phyloP scores from a whole-genome alignment of 208 protist genomes.

The Zelonia costaricensis region DNA sequence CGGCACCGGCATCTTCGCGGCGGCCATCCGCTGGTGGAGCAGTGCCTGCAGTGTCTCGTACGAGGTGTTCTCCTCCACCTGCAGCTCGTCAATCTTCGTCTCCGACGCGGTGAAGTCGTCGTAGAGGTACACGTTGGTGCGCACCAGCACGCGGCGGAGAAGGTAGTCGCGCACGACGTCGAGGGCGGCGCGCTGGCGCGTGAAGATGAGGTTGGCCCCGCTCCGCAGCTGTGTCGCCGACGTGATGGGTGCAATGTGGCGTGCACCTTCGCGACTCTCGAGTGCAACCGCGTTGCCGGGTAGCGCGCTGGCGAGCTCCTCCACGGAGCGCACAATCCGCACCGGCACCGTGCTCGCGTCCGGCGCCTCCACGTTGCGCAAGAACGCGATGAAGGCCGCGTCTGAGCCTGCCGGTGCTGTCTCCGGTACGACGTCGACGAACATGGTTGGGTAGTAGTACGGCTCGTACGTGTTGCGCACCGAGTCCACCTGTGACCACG shows the following conservation, averaged over 20 bases:
- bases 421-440: conserved; percentile 14
- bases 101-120: conserved; percentile 23
- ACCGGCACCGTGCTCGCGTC: conserved; percentile 7
- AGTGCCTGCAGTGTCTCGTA: conserved; percentile 30
- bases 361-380: conserved; percentile 6
- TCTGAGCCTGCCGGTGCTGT: background rate
- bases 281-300: conserved; percentile 13
- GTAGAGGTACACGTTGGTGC: conserved; percentile 35
- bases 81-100: conserved; percentile 21
- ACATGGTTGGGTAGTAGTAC: conserved; percentile 15
- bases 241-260: conserved; percentile 2
- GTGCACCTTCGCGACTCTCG: conserved; percentile 3
- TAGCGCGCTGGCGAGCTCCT: conserved; percentile 15
- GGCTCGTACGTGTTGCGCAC: conserved; percentile 20
- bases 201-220: conserved; percentile 34
- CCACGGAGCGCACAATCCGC: conserved; percentile 11
- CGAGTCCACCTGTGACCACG: conserved; percentile 10
- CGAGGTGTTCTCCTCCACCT: conserved; percentile 17
- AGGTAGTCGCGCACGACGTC: conserved; percentile 18
- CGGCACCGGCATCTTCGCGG: conserved; percentile 3
- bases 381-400: conserved; percentile 11
- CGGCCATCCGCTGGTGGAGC: conserved; percentile 22
- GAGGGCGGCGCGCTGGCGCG: background rate
- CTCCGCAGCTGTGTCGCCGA: conserved; percentile 6
- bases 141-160: conserved; percentile 17